phyloP scores from a whole-genome alignment of 805 yeast species.

The Kregervanrija pseudodelftensis region DNA sequence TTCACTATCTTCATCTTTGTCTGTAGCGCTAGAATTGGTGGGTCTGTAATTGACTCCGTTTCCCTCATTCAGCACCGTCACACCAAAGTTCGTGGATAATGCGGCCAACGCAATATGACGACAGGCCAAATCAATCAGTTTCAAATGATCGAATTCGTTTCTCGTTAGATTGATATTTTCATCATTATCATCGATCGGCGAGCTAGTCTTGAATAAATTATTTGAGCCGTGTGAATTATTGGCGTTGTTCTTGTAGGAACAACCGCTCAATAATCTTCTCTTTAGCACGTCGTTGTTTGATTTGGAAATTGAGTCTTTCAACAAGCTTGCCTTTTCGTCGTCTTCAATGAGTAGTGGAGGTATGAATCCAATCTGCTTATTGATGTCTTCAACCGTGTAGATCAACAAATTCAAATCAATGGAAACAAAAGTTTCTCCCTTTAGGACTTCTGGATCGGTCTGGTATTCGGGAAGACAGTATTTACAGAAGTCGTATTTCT shows the following conservation, averaged over 20 bases:
- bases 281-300: conserved; percentile 10
- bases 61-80: conserved; percentile 2
- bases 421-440: conserved; percentile 27
- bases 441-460: conserved; percentile 12
- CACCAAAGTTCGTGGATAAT: conserved; percentile 16
- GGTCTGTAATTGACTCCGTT: neutral
- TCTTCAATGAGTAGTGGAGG: conserved; percentile 43
- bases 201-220: too few species aligned
- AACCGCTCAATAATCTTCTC: conserved; percentile 17
- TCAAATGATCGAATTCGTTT: conserved; percentile 61
- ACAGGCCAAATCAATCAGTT: conserved; percentile 70
- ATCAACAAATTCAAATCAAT: conserved; percentile 40
- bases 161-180: conserved; percentile 33
- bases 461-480: conserved; percentile 44
- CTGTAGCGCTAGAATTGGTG: neutral
- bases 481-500: conserved; percentile 46
- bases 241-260: conserved; percentile 14
- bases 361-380: conserved; percentile 50
- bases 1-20: neutral
- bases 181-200: neutral
- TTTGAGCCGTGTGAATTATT: neutral
- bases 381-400: conserved; percentile 47
- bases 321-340: conserved; percentile 29
- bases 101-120: conserved; percentile 81
- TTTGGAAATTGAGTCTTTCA: conserved; percentile 13